phyloP scores from a whole-genome alignment of 768 basidiomycete genomes.

The Lactarius trivialis region DNA sequence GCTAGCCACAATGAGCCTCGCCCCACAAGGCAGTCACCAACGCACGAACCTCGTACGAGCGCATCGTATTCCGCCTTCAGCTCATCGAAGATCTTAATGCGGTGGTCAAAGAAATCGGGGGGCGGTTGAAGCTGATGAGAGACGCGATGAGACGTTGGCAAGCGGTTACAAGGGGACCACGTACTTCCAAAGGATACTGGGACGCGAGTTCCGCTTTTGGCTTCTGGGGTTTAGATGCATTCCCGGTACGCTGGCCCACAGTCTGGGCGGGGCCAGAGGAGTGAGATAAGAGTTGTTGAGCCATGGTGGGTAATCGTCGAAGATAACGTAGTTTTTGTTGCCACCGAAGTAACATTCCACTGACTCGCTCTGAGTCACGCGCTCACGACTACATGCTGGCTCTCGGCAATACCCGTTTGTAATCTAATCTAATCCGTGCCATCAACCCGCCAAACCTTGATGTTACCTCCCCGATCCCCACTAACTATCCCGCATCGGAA shows the following conservation, averaged over 20 bases:
- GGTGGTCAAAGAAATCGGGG: conserved; percentile 83
- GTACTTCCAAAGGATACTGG: conserved; percentile 60
- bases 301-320: conserved; percentile 38
- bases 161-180: background rate
- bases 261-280: conserved; percentile 46
- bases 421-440: conserved; percentile 25
- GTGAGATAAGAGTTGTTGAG: conserved; percentile 41
- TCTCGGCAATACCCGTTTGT: conserved; percentile 8
- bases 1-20: conserved; percentile 34
- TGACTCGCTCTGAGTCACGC: background rate
- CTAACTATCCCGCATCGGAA: conserved; percentile 91
- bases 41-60: conserved; percentile 60
- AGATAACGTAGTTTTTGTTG: conserved; percentile 18
- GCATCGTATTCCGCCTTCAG: conserved; percentile 80
- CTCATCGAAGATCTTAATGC: conserved; percentile 84
- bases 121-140: conserved; percentile 61
- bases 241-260: conserved; percentile 7
- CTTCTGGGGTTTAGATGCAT: conserved; percentile 35
- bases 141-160: conserved; percentile 14
- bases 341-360: conserved; percentile 16
- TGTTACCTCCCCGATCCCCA: conserved; percentile 80
- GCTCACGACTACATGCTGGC: too few species aligned
- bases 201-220: conserved; percentile 33
- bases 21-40: background rate
- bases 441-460: conserved; percentile 87